These are phyloP conservation scores for Sclerotinia trifoliorum DNA, from an alignment of 2,329 filamentous ascomycete species.

Conservation along the genomic window DNA sequence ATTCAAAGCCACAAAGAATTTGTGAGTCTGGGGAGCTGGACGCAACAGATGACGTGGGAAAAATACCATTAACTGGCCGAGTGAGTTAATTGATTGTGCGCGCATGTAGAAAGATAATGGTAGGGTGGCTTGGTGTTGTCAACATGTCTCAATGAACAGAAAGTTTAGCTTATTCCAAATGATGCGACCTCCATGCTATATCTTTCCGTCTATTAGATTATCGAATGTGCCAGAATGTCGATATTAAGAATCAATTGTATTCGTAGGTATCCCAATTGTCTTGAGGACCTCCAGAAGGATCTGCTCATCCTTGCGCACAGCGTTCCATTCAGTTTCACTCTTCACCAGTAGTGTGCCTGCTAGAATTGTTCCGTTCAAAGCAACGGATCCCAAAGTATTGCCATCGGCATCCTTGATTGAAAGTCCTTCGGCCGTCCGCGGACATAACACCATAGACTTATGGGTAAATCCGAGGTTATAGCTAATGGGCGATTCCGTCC, in stretches of 20 bases:
- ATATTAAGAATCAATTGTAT: background rate
- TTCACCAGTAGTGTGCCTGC: conserved; percentile 65
- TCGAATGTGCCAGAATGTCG: background rate
- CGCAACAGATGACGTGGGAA: background rate
- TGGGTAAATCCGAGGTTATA: conserved; percentile 64
- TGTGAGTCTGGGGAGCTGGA: background rate
- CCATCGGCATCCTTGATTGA: conserved; percentile 29
- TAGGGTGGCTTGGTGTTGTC: background rate
- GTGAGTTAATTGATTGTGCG: background rate
- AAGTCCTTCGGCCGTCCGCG: conserved; percentile 53
- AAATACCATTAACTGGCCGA: background rate
- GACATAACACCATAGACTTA: conserved; percentile 53
- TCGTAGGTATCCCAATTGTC: conserved; percentile 33
- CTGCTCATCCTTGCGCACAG: conserved; percentile 45
- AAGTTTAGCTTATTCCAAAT: background rate
- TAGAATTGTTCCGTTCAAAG: conserved; percentile 62
- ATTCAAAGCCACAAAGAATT: background rate
- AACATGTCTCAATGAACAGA: background rate
- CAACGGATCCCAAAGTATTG: conserved; percentile 35
- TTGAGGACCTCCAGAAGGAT: conserved; percentile 45
- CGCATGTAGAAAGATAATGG: background rate
- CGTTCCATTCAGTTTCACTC: conserved; percentile 56
- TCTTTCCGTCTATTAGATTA: conserved; percentile 5
- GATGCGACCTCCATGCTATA: background rate
- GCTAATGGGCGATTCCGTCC: conserved; percentile 50